phyloP scores from a whole-genome alignment of 2,329 filamentous ascomycete genomes.

The Xylaria polymorpha region DNA sequence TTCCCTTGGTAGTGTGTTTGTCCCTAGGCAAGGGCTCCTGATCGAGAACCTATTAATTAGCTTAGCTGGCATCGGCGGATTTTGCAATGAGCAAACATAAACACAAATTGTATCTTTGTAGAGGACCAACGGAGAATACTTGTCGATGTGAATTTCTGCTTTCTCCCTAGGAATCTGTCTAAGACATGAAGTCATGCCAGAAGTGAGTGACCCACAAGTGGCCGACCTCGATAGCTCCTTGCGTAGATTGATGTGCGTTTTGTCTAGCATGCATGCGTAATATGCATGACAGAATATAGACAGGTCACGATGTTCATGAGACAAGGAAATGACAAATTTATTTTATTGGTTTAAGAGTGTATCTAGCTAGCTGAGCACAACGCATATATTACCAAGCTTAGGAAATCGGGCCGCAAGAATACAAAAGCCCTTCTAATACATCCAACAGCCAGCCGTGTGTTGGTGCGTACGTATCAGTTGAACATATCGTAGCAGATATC shows the following conservation, averaged over 20 bases:
- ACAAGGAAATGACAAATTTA: neutral
- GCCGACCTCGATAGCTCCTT: neutral
- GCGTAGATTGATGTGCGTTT: neutral
- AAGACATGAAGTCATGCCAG: neutral
- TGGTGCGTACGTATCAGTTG: neutral
- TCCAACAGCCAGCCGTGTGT: neutral
- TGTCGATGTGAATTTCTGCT: neutral
- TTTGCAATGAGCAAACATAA: conserved; percentile 21
- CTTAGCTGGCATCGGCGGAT: conserved; percentile 16
- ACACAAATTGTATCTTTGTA: conserved; percentile 34
- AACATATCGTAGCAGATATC: neutral
- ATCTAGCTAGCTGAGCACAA: conserved; percentile 17
- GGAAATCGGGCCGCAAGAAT: neutral
- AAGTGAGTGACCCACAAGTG: neutral
- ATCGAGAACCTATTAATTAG: neutral
- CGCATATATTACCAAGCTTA: neutral
- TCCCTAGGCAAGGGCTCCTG: conserved; percentile 3
- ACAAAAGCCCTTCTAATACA: neutral
- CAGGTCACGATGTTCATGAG: neutral
- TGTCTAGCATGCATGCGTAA: too few species aligned
- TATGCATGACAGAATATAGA: neutral
- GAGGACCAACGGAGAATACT: conserved; percentile 19
- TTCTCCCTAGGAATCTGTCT: neutral
- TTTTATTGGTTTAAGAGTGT: conserved; percentile 22
- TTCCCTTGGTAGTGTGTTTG: conserved; percentile 1